Evolutionary conservation across 2,329 filamentous ascomycete genomes (phyloP).

Genomic region (Aspergillus aculeatus): DNA sequence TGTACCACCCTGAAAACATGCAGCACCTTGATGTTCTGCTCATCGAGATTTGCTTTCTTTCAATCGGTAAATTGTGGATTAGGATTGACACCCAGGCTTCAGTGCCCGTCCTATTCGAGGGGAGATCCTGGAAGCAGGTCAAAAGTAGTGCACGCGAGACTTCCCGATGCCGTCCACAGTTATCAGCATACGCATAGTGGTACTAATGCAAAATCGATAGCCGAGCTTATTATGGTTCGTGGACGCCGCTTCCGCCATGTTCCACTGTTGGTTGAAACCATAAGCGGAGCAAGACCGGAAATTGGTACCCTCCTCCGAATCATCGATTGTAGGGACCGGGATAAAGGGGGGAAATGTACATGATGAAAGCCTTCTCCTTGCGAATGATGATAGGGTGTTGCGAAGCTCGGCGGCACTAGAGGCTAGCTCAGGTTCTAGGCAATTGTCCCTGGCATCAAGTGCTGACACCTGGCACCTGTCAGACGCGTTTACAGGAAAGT

Average conservation of each 20-base stretch:
- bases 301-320: neutral
- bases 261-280: neutral
- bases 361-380: neutral
- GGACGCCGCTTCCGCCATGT: neutral
- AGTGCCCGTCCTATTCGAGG: neutral
- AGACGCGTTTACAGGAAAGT: neutral
- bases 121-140: too few species aligned
- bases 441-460: neutral
- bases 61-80: neutral
- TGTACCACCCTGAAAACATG: neutral
- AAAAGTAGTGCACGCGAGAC: neutral
- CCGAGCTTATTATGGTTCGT: neutral
- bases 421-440: neutral
- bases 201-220: neutral
- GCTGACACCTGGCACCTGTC: neutral
- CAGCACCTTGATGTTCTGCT: neutral
- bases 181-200: neutral
- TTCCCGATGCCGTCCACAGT: neutral
- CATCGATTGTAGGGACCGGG: too few species aligned
- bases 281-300: neutral
- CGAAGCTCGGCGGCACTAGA: neutral
- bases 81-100: neutral
- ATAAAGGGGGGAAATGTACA: neutral
- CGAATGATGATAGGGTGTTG: neutral
- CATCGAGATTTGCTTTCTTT: neutral